Evolutionary conservation across 768 basidiomycete species (phyloP).

Genomic region (Termitomyces eurrhizus): DNA sequence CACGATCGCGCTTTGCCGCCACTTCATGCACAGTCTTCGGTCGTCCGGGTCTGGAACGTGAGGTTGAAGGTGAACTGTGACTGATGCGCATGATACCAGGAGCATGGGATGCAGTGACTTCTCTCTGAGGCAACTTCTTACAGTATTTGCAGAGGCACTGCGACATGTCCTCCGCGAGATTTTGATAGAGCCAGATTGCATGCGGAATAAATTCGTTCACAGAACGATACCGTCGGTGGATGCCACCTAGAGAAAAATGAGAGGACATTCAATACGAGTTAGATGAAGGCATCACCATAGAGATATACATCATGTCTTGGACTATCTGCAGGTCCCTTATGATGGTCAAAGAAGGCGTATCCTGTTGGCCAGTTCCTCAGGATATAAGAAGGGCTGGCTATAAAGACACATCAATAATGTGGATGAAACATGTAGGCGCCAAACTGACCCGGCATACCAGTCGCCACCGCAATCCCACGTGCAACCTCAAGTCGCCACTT

Average conservation of each 20-base stretch:
- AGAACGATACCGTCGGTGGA: constrained; percentile 62
- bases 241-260: constrained; percentile 36
- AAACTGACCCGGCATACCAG: constrained; percentile 50
- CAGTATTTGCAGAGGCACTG: constrained; percentile 80
- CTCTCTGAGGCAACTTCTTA: constrained; percentile 60
- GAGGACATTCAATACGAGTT: not conserved
- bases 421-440: not conserved
- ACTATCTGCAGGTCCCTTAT: constrained; percentile 51
- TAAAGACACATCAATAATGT: constrained; percentile 6
- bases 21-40: constrained; percentile 21
- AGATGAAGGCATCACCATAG: constrained; percentile 45
- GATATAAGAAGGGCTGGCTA: constrained; percentile 54
- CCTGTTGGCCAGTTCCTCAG: constrained; percentile 61
- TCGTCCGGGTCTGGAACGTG: constrained; percentile 17
- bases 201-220: constrained; percentile 85
- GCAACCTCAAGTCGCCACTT: constrained; percentile 54
- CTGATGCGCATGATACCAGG: constrained; percentile 29
- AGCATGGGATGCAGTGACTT: constrained; percentile 58
- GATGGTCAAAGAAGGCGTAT: constrained; percentile 73
- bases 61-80: constrained; percentile 23
- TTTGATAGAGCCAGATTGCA: constrained; percentile 71
- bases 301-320: constrained; percentile 79
- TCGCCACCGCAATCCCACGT: constrained; percentile 34
- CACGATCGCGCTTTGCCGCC: constrained; percentile 22
- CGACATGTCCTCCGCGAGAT: constrained; percentile 39